These are phyloP conservation scores for Brasenia schreberi DNA, from an alignment of 164 flowering plant genomes.

Conservation along the genomic window DNA sequence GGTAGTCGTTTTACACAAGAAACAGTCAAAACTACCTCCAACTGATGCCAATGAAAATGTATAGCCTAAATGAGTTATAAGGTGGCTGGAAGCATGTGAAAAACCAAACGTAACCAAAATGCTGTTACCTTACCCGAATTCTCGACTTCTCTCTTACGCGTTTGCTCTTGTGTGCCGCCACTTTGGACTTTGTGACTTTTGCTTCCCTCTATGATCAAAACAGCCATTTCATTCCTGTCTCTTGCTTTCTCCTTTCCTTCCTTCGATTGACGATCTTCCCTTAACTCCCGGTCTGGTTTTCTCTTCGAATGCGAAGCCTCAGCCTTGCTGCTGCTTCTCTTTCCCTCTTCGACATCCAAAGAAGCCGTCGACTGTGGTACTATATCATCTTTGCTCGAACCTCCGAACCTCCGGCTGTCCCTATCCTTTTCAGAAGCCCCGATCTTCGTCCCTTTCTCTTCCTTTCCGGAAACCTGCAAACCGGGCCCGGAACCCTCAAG, in stretches of 20 bases:
- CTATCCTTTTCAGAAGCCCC: constrained; percentile 28
- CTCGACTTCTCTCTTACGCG: neutral
- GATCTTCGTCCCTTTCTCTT: constrained; percentile 14
- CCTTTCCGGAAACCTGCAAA: neutral
- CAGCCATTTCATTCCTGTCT: neutral
- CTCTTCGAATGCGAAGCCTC: constrained; percentile 21
- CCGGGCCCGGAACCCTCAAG: constrained; percentile 13
- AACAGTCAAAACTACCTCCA: too few relatives aligned
- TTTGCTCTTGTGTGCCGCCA: neutral
- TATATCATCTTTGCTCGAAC: constrained; percentile 18
- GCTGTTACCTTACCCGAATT: neutral
- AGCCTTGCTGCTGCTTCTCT: constrained; percentile 14
- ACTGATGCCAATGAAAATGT: too few relatives aligned
- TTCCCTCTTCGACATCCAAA: constrained; percentile 23
- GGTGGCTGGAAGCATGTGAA: too few relatives aligned
- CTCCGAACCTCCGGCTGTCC: constrained; percentile 29
- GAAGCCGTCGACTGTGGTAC: constrained; percentile 9
- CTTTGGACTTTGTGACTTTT: neutral
- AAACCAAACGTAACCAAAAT: too few relatives aligned
- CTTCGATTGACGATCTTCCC: constrained; percentile 19
- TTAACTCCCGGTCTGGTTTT: constrained; percentile 34
- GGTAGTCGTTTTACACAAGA: too few relatives aligned
- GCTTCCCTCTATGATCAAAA: neutral
- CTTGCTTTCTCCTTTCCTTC: constrained; percentile 33
- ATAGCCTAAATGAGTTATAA: too few relatives aligned